Evolutionary conservation across 2,329 filamentous ascomycete species (phyloP).

Genomic region (Endoconidiophora polonica): DNA sequence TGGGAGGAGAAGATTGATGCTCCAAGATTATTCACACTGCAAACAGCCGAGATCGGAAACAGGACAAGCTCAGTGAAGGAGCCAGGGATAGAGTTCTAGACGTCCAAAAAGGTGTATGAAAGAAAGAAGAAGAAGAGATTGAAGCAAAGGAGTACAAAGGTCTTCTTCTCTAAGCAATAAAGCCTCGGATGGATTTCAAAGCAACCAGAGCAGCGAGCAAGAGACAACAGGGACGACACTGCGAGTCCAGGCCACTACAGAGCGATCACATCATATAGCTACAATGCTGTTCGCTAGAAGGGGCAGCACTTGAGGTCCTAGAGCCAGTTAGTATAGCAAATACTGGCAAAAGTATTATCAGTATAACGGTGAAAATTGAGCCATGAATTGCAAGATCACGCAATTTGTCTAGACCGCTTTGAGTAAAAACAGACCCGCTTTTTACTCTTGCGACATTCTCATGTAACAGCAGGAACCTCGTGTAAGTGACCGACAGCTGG

Average conservation of each 20-base stretch:
- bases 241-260: neutral
- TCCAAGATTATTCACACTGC: no score
- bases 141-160: neutral
- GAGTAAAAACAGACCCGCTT: slow-evolving; percentile 8
- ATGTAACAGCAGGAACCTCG: neutral
- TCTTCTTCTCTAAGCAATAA: neutral
- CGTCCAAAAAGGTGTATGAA: neutral
- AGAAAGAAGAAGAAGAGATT: neutral
- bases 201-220: neutral
- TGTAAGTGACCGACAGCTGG: slow-evolving; percentile 9
- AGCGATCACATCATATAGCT: neutral
- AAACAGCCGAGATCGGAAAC: no score
- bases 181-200: neutral
- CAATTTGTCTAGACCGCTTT: slow-evolving; percentile 13
- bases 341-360: neutral
- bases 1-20: neutral
- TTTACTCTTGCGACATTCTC: slow-evolving; percentile 6
- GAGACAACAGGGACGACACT: neutral
- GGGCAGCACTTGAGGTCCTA: neutral
- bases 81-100: neutral
- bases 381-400: slow-evolving; percentile 10
- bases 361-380: slow-evolving; percentile 3
- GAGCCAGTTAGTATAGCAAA: neutral
- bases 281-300: neutral
- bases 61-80: no score